Conservation (phyloP, 1,284 basidiomycete genomes). For the Papiliotrema terrestris region DNA sequence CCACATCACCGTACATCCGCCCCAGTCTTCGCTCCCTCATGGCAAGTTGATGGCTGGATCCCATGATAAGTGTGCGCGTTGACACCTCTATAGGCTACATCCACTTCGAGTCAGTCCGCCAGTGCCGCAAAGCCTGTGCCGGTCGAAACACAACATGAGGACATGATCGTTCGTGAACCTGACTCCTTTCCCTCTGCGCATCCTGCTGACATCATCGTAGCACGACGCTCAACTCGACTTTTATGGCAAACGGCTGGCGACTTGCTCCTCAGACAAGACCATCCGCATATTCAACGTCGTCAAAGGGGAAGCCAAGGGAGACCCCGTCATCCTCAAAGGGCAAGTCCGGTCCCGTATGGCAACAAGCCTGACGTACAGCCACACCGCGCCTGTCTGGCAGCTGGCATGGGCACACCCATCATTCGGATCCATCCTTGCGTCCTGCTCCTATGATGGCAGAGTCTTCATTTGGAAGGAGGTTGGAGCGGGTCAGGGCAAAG, state of each 20-base stretch:
- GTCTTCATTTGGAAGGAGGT: constrained; percentile 96
- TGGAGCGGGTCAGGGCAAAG: constrained; percentile 39
- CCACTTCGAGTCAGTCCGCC: too few relatives aligned
- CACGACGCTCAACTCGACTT: constrained; percentile 98
- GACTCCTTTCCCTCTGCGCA: not conserved
- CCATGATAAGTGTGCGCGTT: too few relatives aligned
- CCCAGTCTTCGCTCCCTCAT: not conserved
- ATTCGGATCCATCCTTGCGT: constrained; percentile 92
- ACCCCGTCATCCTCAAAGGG: constrained; percentile 80
- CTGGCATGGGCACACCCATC: constrained; percentile 99
- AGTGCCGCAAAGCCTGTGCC: constrained; percentile 37
- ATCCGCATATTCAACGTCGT: constrained; percentile 95
- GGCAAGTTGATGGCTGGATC: too few relatives aligned
- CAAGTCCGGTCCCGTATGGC: constrained; percentile 48
- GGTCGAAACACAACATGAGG: constrained; percentile 86
- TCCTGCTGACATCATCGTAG: constrained; percentile 53
- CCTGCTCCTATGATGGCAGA: constrained; percentile 96
- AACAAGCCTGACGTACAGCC: constrained; percentile 51
- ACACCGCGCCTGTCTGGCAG: constrained; percentile 97
- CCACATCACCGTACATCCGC: not conserved
- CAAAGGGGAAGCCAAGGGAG: constrained; percentile 65
- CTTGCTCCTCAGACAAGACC: constrained; percentile 92
- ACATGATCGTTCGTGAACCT: constrained; percentile 75
- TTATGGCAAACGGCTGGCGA: constrained; percentile 93
- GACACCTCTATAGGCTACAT: too few relatives aligned